Evolutionary conservation across 192 early-diverging fungal genomes (phyloP), one percentile per base, ranked within the genome.

Genomic region (Funneliformis mosseae): DNA sequence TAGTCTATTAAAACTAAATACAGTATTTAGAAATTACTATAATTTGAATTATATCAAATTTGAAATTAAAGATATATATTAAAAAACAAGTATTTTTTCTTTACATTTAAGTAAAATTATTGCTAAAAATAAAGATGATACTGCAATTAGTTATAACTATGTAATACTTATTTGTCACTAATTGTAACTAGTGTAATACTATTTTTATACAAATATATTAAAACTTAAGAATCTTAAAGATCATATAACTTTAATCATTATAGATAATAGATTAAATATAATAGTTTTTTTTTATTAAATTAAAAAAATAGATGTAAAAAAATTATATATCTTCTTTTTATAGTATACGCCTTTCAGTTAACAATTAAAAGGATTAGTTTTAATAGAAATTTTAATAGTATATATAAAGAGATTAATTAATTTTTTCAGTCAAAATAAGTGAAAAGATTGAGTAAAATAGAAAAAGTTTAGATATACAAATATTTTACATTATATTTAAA

Each of bases 401-500:
- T n/a, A 39, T 70, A 39, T 14, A 70, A 25, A 18, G 43, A 8
- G 68, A 43, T 16, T 70, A 70, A 70, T 70, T 70, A 0, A 70
- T n/a, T 70, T 42, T 70, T 70, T 70, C 43, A 33, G 0, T 41
- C 42, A 70, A 70, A 70, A 70, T 11, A 70, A n/a, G 27, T 70
- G 43, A 39, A 70, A 43, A 42, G 8, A 39, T 70, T 70, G 43
- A 21, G 18, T 1, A 1, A 70, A n/a, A 39, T 70, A 71, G 25
- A 18, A 45, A 4, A 42, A 71, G 9, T 12, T 71, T 23, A 10
- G 42, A 4, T 42, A 71, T 71, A n/a, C 3, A 43, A 42, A 71
- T 23, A 45, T 45, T 21, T n/a, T 71, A 8, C 69, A 46, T 12
- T 71, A 6, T 6, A 23, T 71, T 45, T 42, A 71, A 45, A n/a